Percentiles rank a stretch among this genome's conserved stretches.
Evolutionary conservation across 1,284 basidiomycete species (phyloP).

Genomic region (Pseudozyma hubeiensis): DNA sequence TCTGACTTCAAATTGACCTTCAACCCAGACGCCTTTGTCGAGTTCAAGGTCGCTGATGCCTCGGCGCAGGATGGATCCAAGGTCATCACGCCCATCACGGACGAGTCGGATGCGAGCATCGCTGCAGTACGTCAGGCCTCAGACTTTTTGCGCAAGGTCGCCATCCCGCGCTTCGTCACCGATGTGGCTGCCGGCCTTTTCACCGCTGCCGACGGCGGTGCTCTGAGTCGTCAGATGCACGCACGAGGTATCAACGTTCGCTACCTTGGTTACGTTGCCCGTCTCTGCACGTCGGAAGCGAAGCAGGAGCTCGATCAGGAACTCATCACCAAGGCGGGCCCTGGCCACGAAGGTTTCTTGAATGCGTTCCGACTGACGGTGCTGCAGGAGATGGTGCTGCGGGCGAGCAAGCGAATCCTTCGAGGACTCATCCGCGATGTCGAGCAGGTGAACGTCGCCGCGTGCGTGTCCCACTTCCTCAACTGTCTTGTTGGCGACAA

Average conservation of each 20-base stretch:
- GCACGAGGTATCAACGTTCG: slow-evolving; percentile 74
- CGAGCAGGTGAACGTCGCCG: slow-evolving; percentile 40
- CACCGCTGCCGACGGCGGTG: slow-evolving; percentile 71
- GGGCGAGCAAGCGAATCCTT: slow-evolving; percentile 73
- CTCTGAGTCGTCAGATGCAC: slow-evolving; percentile 72
- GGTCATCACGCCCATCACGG: slow-evolving; percentile 63
- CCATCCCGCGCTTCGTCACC: slow-evolving; percentile 70
- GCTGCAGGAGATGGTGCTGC: slow-evolving; percentile 74
- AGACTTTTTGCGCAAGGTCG: slow-evolving; percentile 71
- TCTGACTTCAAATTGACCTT: slow-evolving; percentile 72
- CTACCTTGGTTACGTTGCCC: slow-evolving; percentile 72
- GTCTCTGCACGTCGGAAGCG: slow-evolving; percentile 68
- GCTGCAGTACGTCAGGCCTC: slow-evolving; percentile 73
- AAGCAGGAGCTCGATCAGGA: slow-evolving; percentile 68
- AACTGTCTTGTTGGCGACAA: slow-evolving; percentile 73
- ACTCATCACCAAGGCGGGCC: slow-evolving; percentile 57
- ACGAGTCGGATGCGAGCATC: slow-evolving; percentile 72
- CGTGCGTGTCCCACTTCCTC: slow-evolving; percentile 72
- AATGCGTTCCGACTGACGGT: slow-evolving; percentile 68
- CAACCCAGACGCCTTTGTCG: slow-evolving; percentile 75
- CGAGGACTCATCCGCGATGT: slow-evolving; percentile 67
- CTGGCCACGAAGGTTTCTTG: slow-evolving; percentile 61
- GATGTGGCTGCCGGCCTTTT: slow-evolving; percentile 72
- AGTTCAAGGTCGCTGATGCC: slow-evolving; percentile 54
- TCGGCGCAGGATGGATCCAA: slow-evolving; percentile 41